These are phyloP conservation scores for Cladophialophora immunda DNA, from an alignment of 2,329 filamentous ascomycete species.

Conservation along the genomic window DNA sequence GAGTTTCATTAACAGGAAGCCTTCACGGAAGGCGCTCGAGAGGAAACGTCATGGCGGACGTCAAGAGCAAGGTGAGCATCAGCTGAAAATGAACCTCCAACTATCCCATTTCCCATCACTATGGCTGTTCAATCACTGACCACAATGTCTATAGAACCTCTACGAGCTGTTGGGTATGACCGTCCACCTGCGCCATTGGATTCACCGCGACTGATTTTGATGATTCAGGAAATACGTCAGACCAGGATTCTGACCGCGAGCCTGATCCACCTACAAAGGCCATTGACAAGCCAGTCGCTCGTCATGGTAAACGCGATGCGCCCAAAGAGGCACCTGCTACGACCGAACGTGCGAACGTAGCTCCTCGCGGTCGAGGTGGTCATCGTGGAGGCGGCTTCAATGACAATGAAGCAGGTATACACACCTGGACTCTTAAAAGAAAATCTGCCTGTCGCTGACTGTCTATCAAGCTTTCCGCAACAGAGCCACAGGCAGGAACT, in stretches of 20 bases:
- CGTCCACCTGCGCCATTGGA: conserved; percentile 38
- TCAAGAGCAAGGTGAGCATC: conserved; percentile 60
- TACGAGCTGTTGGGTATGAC: conserved; percentile 95
- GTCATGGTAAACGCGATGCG: conserved; percentile 86
- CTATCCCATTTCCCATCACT: conserved; percentile 29
- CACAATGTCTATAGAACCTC: conserved; percentile 74
- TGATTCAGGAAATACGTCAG: conserved; percentile 70
- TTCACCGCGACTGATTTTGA: conserved; percentile 32
- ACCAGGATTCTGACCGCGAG: conserved; percentile 76
- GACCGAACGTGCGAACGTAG: conserved; percentile 46
- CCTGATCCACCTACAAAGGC: conserved; percentile 84
- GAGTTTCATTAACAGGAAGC: conserved; percentile 56
- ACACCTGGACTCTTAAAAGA: conserved; percentile 32
- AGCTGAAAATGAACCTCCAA: conserved; percentile 12
- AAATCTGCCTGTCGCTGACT: conserved; percentile 23
- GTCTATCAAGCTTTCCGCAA: conserved; percentile 80
- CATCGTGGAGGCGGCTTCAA: conserved; percentile 66
- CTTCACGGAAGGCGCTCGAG: conserved; percentile 60
- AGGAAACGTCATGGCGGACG: conserved; percentile 61
- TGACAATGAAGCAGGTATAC: conserved; percentile 89
- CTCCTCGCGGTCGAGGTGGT: conserved; percentile 56
- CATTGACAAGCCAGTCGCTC: conserved; percentile 81
- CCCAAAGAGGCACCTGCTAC: conserved; percentile 77
- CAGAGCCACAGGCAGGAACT: conserved; percentile 78
- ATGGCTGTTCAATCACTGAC: conserved; percentile 28